Evolutionary conservation across 768 basidiomycete genomes (phyloP).

Genomic region (Xerocomus potaroensis): DNA sequence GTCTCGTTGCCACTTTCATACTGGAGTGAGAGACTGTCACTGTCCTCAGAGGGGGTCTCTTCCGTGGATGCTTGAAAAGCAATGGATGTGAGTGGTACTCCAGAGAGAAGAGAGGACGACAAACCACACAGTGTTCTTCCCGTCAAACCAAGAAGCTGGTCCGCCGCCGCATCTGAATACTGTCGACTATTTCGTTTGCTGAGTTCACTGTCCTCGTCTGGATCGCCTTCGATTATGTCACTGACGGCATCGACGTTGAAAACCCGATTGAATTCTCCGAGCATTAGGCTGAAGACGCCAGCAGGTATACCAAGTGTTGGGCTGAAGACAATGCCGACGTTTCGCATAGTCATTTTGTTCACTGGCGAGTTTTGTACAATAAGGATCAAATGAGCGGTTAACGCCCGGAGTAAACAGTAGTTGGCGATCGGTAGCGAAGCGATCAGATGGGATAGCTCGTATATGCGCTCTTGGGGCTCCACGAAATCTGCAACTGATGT

Average conservation of each 20-base stretch:
- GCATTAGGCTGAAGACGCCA: constrained; percentile 91
- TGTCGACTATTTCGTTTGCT: constrained; percentile 77
- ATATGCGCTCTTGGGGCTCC: constrained; percentile 82
- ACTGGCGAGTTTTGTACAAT: constrained; percentile 86
- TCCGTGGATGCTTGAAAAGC: constrained; percentile 41
- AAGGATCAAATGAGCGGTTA: constrained; percentile 91
- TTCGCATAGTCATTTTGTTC: constrained; percentile 99
- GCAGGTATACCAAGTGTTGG: constrained; percentile 98
- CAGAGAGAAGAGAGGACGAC: constrained; percentile 21
- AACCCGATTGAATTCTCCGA: constrained; percentile 88
- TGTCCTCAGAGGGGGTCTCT: constrained; percentile 64
- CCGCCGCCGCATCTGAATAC: constrained; percentile 80
- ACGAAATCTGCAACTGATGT: constrained; percentile 64
- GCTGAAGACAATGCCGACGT: constrained; percentile 97
- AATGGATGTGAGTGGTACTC: constrained; percentile 2
- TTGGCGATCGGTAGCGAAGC: constrained; percentile 86
- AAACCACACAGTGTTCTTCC: constrained; percentile 65
- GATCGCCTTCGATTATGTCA: constrained; percentile 16
- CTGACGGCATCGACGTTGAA: constrained; percentile 70
- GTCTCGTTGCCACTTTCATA: constrained; percentile 77
- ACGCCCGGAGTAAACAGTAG: constrained; percentile 88
- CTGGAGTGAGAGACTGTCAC: constrained; percentile 60
- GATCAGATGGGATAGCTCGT: constrained; percentile 82
- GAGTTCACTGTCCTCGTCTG: constrained; percentile 35
- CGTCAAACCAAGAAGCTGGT: constrained; percentile 72